Conservation (phyloP, 2,329 filamentous ascomycete genomes). For the Sporothrix euskadiensis region DNA sequence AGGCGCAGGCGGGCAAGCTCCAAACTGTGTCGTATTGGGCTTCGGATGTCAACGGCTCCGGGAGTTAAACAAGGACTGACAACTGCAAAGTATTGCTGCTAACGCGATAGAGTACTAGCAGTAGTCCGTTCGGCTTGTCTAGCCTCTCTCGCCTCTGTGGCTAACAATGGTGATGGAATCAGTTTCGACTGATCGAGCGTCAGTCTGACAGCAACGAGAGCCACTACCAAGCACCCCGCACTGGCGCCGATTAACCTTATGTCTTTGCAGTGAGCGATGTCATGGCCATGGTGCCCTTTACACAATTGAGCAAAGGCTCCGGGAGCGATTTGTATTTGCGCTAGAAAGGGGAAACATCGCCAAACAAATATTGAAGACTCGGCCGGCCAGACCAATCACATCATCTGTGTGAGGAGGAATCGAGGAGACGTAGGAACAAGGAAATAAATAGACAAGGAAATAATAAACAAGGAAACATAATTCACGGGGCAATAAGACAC, state of each 20-base stretch:
- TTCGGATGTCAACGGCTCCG: background rate
- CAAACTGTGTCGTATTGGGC: background rate
- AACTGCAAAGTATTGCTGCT: background rate
- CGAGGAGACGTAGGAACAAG: background rate
- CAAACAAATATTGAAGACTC: background rate
- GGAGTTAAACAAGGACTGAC: background rate
- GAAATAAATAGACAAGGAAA: too few relatives aligned
- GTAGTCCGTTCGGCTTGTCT: background rate
- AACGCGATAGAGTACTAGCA: background rate
- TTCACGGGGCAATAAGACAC: background rate
- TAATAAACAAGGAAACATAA: background rate
- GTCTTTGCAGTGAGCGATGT: background rate
- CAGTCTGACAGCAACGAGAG: background rate
- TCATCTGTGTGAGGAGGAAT: background rate
- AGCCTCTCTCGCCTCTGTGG: background rate
- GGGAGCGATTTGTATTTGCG: background rate
- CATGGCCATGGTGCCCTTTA: too few relatives aligned
- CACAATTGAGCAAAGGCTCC: background rate
- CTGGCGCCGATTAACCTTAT: background rate
- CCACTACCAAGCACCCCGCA: background rate
- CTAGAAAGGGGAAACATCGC: background rate
- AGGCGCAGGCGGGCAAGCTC: conserved; percentile 5
- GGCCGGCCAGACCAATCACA: background rate
- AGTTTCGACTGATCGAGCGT: background rate
- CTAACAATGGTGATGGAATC: background rate